Evolutionary conservation across 2,329 filamentous ascomycete genomes (phyloP).

Genomic region (Lasiodiplodia sp.): DNA sequence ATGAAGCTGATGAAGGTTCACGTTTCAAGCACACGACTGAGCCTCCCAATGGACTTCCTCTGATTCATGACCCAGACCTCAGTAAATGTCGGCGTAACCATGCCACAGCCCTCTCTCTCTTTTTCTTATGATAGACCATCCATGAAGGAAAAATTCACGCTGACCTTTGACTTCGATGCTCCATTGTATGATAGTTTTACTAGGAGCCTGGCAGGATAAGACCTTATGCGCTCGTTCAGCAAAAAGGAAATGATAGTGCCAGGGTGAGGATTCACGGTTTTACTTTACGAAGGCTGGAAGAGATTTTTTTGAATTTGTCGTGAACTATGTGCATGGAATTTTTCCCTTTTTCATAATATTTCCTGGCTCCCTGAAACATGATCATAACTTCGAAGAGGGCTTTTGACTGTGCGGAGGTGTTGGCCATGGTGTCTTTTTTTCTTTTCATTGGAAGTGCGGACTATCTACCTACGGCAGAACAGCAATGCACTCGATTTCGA

Average conservation of each 20-base stretch:
- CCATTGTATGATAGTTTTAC: too few relatives aligned
- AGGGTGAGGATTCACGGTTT: neutral
- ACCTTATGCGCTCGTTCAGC: too few relatives aligned
- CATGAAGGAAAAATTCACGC: too few relatives aligned
- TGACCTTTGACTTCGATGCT: too few relatives aligned
- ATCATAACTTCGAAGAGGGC: neutral
- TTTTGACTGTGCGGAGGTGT: neutral
- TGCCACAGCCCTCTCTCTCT: too few relatives aligned
- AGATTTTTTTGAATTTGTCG: neutral
- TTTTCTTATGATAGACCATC: too few relatives aligned
- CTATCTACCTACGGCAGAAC: constrained; percentile 30
- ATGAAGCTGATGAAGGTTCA: too few relatives aligned
- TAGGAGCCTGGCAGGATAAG: too few relatives aligned
- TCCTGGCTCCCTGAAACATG: neutral
- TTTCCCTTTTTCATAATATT: neutral
- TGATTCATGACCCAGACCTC: too few relatives aligned
- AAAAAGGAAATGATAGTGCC: neutral
- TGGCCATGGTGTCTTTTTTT: neutral
- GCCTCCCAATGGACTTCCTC: too few relatives aligned
- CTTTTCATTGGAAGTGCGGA: neutral
- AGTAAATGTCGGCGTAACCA: too few relatives aligned
- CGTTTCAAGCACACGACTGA: too few relatives aligned
- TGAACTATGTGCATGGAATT: neutral
- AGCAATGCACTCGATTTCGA: constrained; percentile 41
- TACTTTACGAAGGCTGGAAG: neutral